Base-by-base conservation (phyloP, 2,329 filamentous ascomycete species). In the Fonsecaea monophora region DNA sequence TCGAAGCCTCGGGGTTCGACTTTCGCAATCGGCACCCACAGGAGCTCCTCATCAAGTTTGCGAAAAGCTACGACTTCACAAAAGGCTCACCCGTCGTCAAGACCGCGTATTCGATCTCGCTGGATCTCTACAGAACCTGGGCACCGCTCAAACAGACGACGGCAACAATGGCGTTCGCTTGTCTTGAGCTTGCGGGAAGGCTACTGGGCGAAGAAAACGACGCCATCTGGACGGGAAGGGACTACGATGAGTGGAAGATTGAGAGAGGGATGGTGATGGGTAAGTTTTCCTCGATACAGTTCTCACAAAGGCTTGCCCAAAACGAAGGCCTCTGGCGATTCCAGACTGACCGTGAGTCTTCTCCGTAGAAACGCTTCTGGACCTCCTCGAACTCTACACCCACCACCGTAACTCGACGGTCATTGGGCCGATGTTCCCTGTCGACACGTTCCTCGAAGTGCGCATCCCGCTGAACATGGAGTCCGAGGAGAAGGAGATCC, bases 61-160 rank as follows among this genome's bases (percentile, higher is more conserved):
- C 89, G 59, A 87, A 89, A 74, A 80, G 81, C 54, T 83, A 90
- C 64, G 78, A 82, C 4, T 82, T 86, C 7, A 82, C 85, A 4
- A 84, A 82, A 61, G 80, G 83, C 9, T 77, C 77, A 0, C 76
- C 80, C 30, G 86, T 93, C 67, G 87, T 89, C 35, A 83, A 83
- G 15, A 85, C 88, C 0, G 92, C 92, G 0, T 97, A 93, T 80
- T 88, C 90, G 69, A 91, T 98, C 76, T 91, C 89, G 55, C 86
- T 94, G 60, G 95, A 99, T 78, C 82, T 97, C 55, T 97, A 97
- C 80, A 92, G 94, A 75, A 99, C 95, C 0, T 96, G 95, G 78
- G 90, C 92, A 0, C 94, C 94, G 8, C 84, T 98, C 65, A 98
- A 98, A 81, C 92, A 96, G 74, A 91, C 89, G 0, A 91, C 91